Conservation (phyloP, 768 basidiomycete genomes). For the Russula foetens region DNA sequence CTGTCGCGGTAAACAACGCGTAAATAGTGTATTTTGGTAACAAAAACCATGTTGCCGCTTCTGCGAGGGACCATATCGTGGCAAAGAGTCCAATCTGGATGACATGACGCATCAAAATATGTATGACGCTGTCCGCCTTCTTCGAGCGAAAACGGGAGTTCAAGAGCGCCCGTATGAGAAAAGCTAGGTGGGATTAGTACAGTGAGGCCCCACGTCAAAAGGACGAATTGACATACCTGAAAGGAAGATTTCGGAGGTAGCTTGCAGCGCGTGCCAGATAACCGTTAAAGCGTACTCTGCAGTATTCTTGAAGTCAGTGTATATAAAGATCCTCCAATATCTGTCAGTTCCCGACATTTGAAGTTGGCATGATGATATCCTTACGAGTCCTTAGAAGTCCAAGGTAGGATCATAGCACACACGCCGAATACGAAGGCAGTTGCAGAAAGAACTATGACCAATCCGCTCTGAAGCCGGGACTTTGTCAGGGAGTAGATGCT, state of each 20-base stretch:
- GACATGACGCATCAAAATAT: background rate
- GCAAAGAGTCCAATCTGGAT: background rate
- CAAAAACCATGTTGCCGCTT: background rate
- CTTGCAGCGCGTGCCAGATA: background rate
- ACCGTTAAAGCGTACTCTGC: no score
- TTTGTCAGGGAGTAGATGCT: background rate
- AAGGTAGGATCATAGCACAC: background rate
- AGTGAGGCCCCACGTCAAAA: background rate
- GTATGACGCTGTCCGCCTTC: background rate
- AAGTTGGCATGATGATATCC: background rate
- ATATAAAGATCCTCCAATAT: background rate
- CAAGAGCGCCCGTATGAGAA: background rate
- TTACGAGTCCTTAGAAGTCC: background rate
- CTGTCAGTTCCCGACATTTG: background rate
- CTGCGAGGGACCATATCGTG: background rate
- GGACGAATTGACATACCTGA: background rate
- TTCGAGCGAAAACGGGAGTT: background rate
- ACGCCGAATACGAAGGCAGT: background rate
- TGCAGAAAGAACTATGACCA: background rate
- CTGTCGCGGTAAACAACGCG: background rate
- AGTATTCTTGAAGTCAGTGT: background rate
- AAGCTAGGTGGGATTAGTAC: background rate
- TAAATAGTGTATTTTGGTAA: background rate
- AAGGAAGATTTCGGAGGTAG: background rate
- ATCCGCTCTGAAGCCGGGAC: background rate